phyloP scores from a whole-genome alignment of 345 rosid species.

The Acer negundo region DNA sequence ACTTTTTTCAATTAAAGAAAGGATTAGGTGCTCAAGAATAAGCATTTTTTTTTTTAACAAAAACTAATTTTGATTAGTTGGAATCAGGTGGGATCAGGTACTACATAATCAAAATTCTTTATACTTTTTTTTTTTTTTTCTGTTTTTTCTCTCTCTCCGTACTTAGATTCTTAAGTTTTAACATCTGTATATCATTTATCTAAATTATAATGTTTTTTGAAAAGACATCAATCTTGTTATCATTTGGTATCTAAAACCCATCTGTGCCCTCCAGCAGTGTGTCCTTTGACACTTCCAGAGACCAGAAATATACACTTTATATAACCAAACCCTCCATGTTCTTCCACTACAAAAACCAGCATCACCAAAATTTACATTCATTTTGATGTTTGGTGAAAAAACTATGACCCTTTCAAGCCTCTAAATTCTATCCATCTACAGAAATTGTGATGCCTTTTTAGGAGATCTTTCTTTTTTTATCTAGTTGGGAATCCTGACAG shows the following conservation, averaged over 20 bases:
- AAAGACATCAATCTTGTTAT: conserved; percentile 20
- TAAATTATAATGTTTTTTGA: conserved; percentile 26
- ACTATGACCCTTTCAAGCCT: background rate
- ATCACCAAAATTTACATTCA: background rate
- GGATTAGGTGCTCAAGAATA: conserved; percentile 50
- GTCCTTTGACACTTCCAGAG: conserved; percentile 12
- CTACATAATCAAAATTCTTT: conserved; percentile 26
- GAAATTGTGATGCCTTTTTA: conserved; percentile 22
- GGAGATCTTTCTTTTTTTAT: conserved; percentile 14
- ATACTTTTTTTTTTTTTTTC: background rate
- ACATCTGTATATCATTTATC: conserved; percentile 20
- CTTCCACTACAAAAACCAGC: background rate
- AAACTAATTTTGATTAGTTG: conserved; percentile 33
- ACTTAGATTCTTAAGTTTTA: conserved; percentile 17
- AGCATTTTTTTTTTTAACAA: conserved; percentile 13
- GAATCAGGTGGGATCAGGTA: conserved; percentile 32
- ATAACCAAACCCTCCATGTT: background rate
- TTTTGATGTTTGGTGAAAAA: background rate
- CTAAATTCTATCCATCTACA: background rate
- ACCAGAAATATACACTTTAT: background rate
- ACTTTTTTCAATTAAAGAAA: conserved; percentile 3
- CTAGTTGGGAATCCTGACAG: conserved; percentile 33
- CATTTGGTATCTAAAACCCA: conserved; percentile 17
- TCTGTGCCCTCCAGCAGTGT: background rate
- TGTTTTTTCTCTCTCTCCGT: background rate